A percentile compares a stretch with the other conserved stretches of the same genome.
phyloP scores from a whole-genome alignment of 805 yeast species.

The Candida wancherniae region DNA sequence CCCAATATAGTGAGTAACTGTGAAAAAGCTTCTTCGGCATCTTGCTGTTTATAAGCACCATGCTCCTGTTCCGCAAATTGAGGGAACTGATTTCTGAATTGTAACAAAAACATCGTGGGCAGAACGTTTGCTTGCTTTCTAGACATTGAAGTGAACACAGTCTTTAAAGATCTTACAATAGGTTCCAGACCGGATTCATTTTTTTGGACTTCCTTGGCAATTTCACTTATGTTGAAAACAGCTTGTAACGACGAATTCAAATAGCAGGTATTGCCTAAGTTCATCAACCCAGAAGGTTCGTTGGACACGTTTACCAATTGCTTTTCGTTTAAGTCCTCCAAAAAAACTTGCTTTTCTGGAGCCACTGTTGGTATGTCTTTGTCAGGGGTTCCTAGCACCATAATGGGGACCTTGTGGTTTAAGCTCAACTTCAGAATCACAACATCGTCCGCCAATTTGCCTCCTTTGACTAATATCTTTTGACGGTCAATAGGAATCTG shows the following conservation, averaged over 20 bases:
- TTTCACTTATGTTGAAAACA: slow-evolving; percentile 42
- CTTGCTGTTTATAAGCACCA: slow-evolving; percentile 89
- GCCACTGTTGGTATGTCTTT: slow-evolving; percentile 51
- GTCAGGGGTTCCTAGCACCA: slow-evolving; percentile 93
- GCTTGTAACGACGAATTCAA: slow-evolving; percentile 67
- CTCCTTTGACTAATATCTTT: slow-evolving; percentile 84
- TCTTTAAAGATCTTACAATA: slow-evolving; percentile 34
- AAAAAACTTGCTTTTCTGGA: slow-evolving; percentile 49
- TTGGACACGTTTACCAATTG: slow-evolving; percentile 33
- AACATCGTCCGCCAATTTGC: slow-evolving; percentile 75
- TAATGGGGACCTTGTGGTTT: slow-evolving; percentile 61
- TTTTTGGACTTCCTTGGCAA: slow-evolving; percentile 24
- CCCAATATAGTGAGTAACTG: slow-evolving; percentile 59
- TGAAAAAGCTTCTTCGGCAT: slow-evolving; percentile 94
- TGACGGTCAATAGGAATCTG: slow-evolving; percentile 86
- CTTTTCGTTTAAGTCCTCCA: slow-evolving; percentile 61
- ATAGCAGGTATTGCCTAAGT: slow-evolving; percentile 76
- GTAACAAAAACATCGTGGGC: slow-evolving; percentile 64
- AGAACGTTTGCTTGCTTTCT: slow-evolving; percentile 47
- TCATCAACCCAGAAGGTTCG: slow-evolving; percentile 63
- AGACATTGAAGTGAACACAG: slow-evolving; percentile 42
- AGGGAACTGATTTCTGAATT: slow-evolving; percentile 67
- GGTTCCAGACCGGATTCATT: slow-evolving; percentile 10
- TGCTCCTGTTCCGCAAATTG: slow-evolving; percentile 81
- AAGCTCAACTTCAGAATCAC: slow-evolving; percentile 48